Base-by-base conservation (phyloP, 257 asterid genomes). In the Salvia miltiorrhiza region DNA sequence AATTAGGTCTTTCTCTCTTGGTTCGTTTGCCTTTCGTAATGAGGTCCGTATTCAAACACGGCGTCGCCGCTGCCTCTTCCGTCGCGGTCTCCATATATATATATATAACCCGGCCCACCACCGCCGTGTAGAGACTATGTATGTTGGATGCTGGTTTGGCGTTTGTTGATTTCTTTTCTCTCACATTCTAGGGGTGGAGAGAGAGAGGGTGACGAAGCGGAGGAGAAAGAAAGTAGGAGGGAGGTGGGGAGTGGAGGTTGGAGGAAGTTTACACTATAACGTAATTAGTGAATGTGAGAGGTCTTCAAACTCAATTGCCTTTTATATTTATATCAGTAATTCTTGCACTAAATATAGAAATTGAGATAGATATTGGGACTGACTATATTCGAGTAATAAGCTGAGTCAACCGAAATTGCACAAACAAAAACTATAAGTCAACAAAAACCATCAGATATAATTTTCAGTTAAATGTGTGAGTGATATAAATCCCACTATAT, bases 21-120 rank as follows among this genome's bases (percentile, higher is more conserved):
- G 88, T 83, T 56, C 91, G 85, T 45, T 77, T 79, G 73, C 90
- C 86, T 43, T 83, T 85, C 59, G 84, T 81, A 4, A 82, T 67
- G 24, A 60, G 69, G 69, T 82, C 81, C 8, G 49, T 59, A 30
- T 48, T 45, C 7, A 0, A 77, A 21, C 19, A 44, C 19, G 80
- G 67, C 24, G 73, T 60, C 14, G 70, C 73, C 49, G 72, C 70
- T 65, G 70, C 72, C 69, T 39, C 33, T 33, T 78, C 72, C 62
- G 71, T 78, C 69, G 62, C 71, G 16, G 69, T 82, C 76, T 79
- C 87, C 90, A 84, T 84, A 50, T 30, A 4, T 30, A 2, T 30
- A 4, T 30, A n/a, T n/a, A n/a, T n/a, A n/a, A n/a, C n/a, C n/a
- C n/a, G n/a, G n/a, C 71, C 69, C 78, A 40, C 73, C 79, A 19